These are phyloP conservation scores for Trypanosoma scelopori DNA, from an alignment of 208 protist genomes.

Conservation along the genomic window DNA sequence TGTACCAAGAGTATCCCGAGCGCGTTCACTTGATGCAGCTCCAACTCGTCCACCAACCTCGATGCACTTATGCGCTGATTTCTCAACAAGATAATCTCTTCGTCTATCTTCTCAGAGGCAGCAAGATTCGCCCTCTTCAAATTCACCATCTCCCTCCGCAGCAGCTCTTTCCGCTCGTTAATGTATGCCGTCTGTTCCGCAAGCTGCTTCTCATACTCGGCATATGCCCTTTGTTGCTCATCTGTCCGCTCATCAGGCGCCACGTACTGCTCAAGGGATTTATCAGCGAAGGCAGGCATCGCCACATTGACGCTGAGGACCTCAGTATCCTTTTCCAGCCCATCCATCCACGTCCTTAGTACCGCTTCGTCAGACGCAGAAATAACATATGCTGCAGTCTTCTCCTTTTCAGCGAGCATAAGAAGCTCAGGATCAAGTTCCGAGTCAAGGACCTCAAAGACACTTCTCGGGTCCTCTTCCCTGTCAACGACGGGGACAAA, in stretches of 20 bases:
- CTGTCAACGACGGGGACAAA: conserved; percentile 50
- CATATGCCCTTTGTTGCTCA: conserved; percentile 63
- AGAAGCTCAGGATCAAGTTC: conserved; percentile 69
- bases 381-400: conserved; percentile 24
- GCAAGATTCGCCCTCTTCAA: conserved; percentile 58
- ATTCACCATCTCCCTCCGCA: conserved; percentile 61
- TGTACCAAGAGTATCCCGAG: conserved; percentile 52
- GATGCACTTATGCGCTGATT: conserved; percentile 41
- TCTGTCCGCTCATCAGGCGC: conserved; percentile 82
- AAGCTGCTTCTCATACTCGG: conserved; percentile 82
- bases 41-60: conserved; percentile 57
- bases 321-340: conserved; percentile 84
- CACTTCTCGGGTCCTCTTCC: conserved; percentile 59
- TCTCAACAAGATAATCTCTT: conserved; percentile 41
- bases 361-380: conserved; percentile 72
- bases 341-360: conserved; percentile 89
- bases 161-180: conserved; percentile 54
- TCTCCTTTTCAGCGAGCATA: conserved; percentile 37
- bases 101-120: conserved; percentile 47
- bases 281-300: conserved; percentile 72
- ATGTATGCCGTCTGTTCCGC: conserved; percentile 70
- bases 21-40: conserved; percentile 76
- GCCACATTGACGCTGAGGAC: conserved; percentile 57
- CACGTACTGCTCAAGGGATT: conserved; percentile 69
- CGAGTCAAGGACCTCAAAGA: conserved; percentile 77